Conservation (phyloP, 1,284 basidiomycete species). For the Melampsora americana region DNA sequence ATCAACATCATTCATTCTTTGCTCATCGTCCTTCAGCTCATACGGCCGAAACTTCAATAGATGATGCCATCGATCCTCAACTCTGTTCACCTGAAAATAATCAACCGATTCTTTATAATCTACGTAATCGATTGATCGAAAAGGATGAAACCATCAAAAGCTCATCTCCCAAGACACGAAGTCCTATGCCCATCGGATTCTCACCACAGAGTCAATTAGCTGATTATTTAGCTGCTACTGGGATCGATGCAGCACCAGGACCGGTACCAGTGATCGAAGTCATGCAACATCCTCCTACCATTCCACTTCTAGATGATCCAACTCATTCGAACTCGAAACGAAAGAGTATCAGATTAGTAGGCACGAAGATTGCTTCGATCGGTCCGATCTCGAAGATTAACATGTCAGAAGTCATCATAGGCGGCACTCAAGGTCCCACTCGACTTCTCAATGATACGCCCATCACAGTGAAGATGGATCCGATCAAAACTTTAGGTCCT, state of each 20-base stretch:
- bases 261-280: background rate
- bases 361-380: constrained; percentile 38
- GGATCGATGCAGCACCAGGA: background rate
- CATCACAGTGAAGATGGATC: background rate
- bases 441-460: constrained; percentile 4
- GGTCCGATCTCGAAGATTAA: constrained; percentile 38
- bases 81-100: constrained; percentile 32
- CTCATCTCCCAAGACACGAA: constrained; percentile 2
- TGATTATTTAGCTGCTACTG: constrained; percentile 20
- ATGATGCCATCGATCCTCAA: constrained; percentile 40
- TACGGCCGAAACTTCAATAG: constrained; percentile 19
- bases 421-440: constrained; percentile 8
- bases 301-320: constrained; percentile 40
- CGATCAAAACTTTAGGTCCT: background rate
- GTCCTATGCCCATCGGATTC: constrained; percentile 7
- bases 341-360: constrained; percentile 28
- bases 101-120: constrained; percentile 20
- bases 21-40: background rate
- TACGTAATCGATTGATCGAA: background rate
- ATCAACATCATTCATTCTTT: background rate
- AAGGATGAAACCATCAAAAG: constrained; percentile 28
- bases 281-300: constrained; percentile 39
- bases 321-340: constrained; percentile 9
- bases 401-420: constrained; percentile 24
- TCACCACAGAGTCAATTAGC: constrained; percentile 32